phyloP scores from a whole-genome alignment of 192 early-diverging fungal species.

The Lobulomyces angularis region DNA sequence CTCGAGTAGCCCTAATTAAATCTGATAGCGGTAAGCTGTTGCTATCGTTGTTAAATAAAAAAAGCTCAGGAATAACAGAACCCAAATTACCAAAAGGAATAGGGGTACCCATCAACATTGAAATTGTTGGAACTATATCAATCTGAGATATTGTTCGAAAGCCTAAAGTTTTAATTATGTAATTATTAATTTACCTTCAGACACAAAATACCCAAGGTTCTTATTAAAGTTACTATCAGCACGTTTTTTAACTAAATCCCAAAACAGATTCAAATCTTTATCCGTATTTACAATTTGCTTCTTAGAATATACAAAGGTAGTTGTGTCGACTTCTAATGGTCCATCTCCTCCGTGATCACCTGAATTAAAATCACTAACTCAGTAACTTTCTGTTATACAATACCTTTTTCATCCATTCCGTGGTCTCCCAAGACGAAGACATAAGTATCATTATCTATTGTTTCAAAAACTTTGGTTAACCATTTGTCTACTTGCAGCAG shows the following conservation, averaged over 20 bases:
- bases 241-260: too few species aligned
- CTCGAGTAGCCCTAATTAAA: constrained; percentile 37
- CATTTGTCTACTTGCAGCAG: constrained; percentile 75
- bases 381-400: too few species aligned
- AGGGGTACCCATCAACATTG: constrained; percentile 66
- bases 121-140: constrained; percentile 77
- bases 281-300: too few species aligned
- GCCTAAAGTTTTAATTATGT: too few species aligned
- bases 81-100: constrained; percentile 93
- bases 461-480: constrained; percentile 46
- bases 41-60: constrained; percentile 27
- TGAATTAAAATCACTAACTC: too few species aligned
- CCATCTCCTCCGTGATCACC: constrained; percentile 96
- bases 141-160: constrained; percentile 71
- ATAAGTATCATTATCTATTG: constrained; percentile 64
- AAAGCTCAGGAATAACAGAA: constrained; percentile 71
- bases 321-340: constrained; percentile 75
- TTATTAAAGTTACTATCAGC: too few species aligned
- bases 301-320: constrained; percentile 70
- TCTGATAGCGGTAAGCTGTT: constrained; percentile 9
- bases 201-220: too few species aligned
- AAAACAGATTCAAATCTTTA: too few species aligned
- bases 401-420: constrained; percentile 88
- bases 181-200: too few species aligned
- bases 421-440: constrained; percentile 92